phyloP scores from a whole-genome alignment of 129 eudicot genomes.

The Gnaphalium uliginosum region DNA sequence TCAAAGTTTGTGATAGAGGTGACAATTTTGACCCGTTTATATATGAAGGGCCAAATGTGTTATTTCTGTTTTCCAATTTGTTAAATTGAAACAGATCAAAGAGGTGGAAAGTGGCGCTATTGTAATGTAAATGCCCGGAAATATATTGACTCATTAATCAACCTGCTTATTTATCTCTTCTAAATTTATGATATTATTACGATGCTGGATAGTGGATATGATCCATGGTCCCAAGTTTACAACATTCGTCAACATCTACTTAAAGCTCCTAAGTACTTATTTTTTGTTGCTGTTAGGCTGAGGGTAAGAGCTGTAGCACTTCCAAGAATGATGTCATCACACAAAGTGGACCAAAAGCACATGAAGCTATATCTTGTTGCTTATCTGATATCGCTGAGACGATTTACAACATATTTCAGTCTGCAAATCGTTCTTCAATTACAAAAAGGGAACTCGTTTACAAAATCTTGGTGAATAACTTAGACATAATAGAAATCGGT shows the following conservation, averaged over 20 bases:
- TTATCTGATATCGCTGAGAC: slow-evolving; percentile 48
- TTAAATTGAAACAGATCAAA: not conserved
- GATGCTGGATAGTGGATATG: not conserved
- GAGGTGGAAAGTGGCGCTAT: not conserved
- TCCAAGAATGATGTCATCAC: slow-evolving; percentile 8
- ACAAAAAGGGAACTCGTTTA: slow-evolving; percentile 67
- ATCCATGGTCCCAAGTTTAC: not conserved
- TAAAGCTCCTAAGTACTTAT: not conserved
- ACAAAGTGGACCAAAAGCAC: slow-evolving; percentile 24
- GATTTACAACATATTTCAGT: slow-evolving; percentile 52
- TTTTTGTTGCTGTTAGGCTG: slow-evolving; percentile 17
- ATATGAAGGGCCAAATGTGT: not conserved
- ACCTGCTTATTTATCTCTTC: not conserved
- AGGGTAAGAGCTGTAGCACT: slow-evolving; percentile 17
- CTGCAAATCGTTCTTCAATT: slow-evolving; percentile 46
- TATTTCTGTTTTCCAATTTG: not conserved
- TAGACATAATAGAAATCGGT: slow-evolving; percentile 57
- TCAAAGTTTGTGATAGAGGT: not conserved
- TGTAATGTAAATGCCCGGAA: not conserved
- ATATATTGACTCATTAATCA: not conserved
- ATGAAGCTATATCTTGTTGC: slow-evolving; percentile 32
- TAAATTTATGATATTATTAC: not conserved
- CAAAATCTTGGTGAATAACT: slow-evolving; percentile 55
- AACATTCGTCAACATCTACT: not conserved
- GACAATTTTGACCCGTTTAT: slow-evolving; percentile 5